Evolutionary conservation across 495 filamentous ascomycete species (phyloP).

Genomic region (Aspergillus homomorphus): DNA sequence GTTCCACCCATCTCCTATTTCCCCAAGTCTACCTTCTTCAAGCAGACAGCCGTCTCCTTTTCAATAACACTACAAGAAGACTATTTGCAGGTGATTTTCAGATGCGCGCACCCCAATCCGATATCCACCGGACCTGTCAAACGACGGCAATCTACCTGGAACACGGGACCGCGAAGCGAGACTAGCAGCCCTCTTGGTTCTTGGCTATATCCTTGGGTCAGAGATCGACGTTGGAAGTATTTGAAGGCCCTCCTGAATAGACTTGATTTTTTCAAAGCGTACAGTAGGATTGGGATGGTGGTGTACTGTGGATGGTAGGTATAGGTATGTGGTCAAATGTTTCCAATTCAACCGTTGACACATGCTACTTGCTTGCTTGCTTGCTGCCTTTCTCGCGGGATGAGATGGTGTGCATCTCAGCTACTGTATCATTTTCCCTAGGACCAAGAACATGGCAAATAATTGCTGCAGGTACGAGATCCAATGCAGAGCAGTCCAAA

Average conservation of each 20-base stretch:
- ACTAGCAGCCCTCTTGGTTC: background rate
- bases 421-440: background rate
- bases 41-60: background rate
- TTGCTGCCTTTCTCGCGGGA: background rate
- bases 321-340: background rate
- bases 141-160: background rate
- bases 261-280: too few species aligned
- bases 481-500: background rate
- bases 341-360: too few species aligned
- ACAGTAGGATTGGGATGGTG: too few species aligned
- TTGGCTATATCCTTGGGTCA: background rate
- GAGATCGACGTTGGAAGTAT: background rate
- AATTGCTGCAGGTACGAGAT: background rate
- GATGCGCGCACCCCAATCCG: too few species aligned
- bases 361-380: background rate
- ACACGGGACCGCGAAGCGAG: background rate
- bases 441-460: background rate
- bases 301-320: too few species aligned
- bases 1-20: background rate
- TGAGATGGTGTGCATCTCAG: too few species aligned
- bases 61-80: background rate
- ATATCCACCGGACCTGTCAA: background rate
- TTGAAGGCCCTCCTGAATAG: too few species aligned
- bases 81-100: background rate
- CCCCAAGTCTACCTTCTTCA: background rate